phyloP scores from a whole-genome alignment of 805 yeast genomes.

The Kuraishia molischiana region DNA sequence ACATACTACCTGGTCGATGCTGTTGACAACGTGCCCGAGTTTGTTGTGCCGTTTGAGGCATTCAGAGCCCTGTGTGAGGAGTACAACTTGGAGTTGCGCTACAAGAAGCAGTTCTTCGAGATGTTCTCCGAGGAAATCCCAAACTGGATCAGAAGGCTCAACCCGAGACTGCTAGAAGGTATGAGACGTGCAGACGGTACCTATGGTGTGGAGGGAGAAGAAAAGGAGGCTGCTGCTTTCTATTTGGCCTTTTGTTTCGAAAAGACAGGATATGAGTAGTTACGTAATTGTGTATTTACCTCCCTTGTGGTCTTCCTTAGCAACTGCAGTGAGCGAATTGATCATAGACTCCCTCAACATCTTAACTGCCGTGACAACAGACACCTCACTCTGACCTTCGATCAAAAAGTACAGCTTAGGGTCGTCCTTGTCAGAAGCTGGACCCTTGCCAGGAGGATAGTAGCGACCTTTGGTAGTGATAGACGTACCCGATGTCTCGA shows the following conservation, averaged over 20 bases:
- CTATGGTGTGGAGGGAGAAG: conserved; percentile 82
- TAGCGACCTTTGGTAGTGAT: conserved; percentile 77
- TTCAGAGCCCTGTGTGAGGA: conserved; percentile 79
- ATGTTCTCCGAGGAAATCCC: conserved; percentile 77
- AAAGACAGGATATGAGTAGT: conserved; percentile 19
- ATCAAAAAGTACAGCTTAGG: conserved; percentile 71
- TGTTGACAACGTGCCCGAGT: conserved; percentile 93
- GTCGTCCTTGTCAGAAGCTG: conserved; percentile 44
- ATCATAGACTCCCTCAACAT: conserved; percentile 44
- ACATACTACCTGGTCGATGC: conserved; percentile 83
- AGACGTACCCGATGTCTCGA: conserved; percentile 64
- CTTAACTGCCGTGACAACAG: conserved; percentile 51
- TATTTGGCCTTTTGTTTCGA: conserved; percentile 80
- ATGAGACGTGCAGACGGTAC: conserved; percentile 71
- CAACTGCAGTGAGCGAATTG: conserved; percentile 28
- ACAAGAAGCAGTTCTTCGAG: conserved; percentile 70
- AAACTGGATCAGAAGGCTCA: conserved; percentile 44
- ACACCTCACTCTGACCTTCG: conserved; percentile 58
- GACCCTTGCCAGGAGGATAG: conserved; percentile 51
- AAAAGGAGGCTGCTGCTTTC: conserved; percentile 79
- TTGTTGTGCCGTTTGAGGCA: conserved; percentile 89
- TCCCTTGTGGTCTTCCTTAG: conserved; percentile 3
- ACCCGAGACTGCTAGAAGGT: conserved; percentile 55
- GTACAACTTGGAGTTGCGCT: conserved; percentile 62
- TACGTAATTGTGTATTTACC: conserved; percentile 5